Evolutionary conservation across 1,284 basidiomycete species (phyloP), one percentile per base, ranked within the genome.

Genomic region (Ganoderma meredithae): DNA sequence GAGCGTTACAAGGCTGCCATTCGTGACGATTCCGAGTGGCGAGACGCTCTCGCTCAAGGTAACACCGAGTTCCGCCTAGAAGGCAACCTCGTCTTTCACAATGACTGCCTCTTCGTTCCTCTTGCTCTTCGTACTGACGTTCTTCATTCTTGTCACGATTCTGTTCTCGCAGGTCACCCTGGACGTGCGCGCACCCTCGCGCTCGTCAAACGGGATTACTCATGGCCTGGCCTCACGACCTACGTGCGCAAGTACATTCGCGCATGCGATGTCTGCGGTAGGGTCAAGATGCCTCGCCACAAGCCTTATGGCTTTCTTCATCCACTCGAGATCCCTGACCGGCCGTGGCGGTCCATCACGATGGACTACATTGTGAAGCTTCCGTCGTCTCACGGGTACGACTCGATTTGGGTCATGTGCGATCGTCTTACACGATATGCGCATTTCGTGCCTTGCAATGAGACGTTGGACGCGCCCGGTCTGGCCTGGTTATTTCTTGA

Each of bases 311-410:
- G 72, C 0, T 64, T 73, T 7, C 62, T 73, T 1, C 68, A n/a
- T 1, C 71, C 66, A 77, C 74, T 60, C 6, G 22, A 81, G 74
- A 69, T 70, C 52, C 65, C 60, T 4, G 27, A 44, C 53, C 63
- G 77, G 5, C 81, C 81, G 1, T 84, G 80, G 81, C 41, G 33
- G 2, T 74, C 72, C 0, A 76, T 84, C 49, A 77, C 79, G 0
- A 80, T 83, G 78, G 81, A 84, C 65, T 73, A 77, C 65, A 82
- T 85, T 62, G 77, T 75, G 12, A 73, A 77, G 31, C 73, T 84
- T 0, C 82, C 82, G 0, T n/a, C n/a, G n/a, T n/a, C n/a, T n/a
- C n/a, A n/a, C n/a, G n/a, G n/a, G n/a, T n/a, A n/a, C n/a, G n/a
- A n/a, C n/a, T n/a, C n/a, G n/a, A n/a, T n/a, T n/a, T n/a, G n/a